Base-by-base conservation (phyloP, 2,329 filamentous ascomycete species). In the Cercospora sojina region DNA sequence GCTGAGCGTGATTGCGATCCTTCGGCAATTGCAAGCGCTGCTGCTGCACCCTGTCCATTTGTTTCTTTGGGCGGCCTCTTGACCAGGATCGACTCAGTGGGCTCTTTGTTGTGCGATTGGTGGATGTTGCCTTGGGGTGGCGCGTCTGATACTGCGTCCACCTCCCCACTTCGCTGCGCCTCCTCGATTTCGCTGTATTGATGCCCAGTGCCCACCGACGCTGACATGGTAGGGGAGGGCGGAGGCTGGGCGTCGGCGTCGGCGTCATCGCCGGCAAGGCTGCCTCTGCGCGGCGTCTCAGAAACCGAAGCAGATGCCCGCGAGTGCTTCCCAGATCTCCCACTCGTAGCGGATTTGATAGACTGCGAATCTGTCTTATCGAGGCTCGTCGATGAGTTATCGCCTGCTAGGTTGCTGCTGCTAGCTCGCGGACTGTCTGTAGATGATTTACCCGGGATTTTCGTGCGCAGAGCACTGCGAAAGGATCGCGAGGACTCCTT, bases 131-230 rank as follows among this genome's bases (percentile, higher is more conserved):
- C 90, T 10, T 88, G 88, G 1, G 92, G 93, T 29, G 93, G 94
- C 67, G 90, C 90, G 76, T 98, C 95, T 13, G 94, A 98, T 20
- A 99, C 93, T 72, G 93, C 89, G 75, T 96, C 95, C 49, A 99
- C 93, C 79, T 99, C 95, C 64, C 94, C 93, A 59, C 88, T 91
- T 62, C 90, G 88, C 79, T 96, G 91, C 51, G 93, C 93, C 56
- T 90, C 90, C 75, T 86, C 86, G 51, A 97, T 88, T 78, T 93
- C 90, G 74, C 92, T 89, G 31, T 55, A 62, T 20, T 62, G 59
- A 71, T 91, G 88, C 5, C 91, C 91, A 62, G 86, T 83, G 73
- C 88, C 90, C 69, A 93, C 81, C 12, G 90, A 90, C 49, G 88
- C 85, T 25, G 91, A 92, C 74, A 94, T 90, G 20, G 94, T 90